A percentile compares a stretch with the other conserved stretches of the same genome.
Conservation (phyloP, 495 filamentous ascomycete genomes). For the Tuber brumale region DNA sequence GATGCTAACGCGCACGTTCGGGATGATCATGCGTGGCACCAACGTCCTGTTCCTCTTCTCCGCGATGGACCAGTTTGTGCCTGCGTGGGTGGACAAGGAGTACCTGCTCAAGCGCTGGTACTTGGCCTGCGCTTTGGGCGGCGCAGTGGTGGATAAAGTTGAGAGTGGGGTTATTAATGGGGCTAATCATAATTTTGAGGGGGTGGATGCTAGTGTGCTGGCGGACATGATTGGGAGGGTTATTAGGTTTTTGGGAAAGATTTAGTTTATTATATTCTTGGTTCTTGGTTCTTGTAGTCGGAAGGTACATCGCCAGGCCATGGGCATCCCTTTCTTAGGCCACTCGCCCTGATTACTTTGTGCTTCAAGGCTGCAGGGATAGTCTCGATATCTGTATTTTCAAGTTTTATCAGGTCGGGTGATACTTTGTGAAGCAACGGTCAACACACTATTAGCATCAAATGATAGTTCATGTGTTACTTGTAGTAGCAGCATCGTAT, state of each 20-base stretch:
- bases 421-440: neutral
- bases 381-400: neutral
- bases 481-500: neutral
- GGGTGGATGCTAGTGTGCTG: constrained; percentile 46
- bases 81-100: constrained; percentile 56
- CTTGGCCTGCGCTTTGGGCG: constrained; percentile 44
- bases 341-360: neutral
- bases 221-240: constrained; percentile 53
- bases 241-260: constrained; percentile 50
- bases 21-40: constrained; percentile 50
- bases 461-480: neutral
- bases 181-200: constrained; percentile 58
- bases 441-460: neutral
- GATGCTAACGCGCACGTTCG: constrained; percentile 59
- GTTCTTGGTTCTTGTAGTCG: neutral
- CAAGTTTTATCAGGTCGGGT: neutral
- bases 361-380: neutral
- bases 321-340: neutral
- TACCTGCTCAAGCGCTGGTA: constrained; percentile 60
- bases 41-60: constrained; percentile 62
- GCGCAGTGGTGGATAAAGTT: constrained; percentile 49
- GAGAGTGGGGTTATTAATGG: constrained; percentile 51
- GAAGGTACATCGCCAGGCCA: neutral
- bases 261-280: neutral
- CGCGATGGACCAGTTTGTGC: constrained; percentile 66